Evolutionary conservation across 2,329 filamentous ascomycete species (phyloP).

Genomic region (Teratosphaeria epicoccoides): DNA sequence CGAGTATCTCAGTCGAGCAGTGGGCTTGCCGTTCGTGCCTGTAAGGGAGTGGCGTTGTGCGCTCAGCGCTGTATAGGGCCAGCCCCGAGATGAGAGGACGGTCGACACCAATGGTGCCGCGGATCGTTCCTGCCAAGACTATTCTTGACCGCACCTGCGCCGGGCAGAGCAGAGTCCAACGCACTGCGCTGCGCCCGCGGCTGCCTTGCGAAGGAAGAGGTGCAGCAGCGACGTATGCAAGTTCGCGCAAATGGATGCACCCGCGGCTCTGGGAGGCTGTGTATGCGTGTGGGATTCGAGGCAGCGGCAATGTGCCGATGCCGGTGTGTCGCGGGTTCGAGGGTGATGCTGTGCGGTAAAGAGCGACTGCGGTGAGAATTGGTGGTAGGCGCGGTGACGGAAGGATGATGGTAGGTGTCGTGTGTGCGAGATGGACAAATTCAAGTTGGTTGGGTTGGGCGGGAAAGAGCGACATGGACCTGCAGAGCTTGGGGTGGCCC

Average conservation of each 20-base stretch:
- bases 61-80: slow-evolving; percentile 2
- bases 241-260: neutral
- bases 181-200: slow-evolving; percentile 1
- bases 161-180: neutral
- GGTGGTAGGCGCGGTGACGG: neutral
- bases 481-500: neutral
- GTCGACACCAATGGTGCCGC: neutral
- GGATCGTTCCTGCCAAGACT: neutral
- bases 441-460: neutral
- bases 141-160: slow-evolving; percentile 1
- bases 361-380: slow-evolving; percentile 8
- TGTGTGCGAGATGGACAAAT: neutral
- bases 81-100: neutral
- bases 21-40: neutral
- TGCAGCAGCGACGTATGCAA: slow-evolving; percentile 1
- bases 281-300: slow-evolving; percentile 1
- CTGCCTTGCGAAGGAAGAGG: neutral
- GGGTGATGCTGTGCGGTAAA: slow-evolving; percentile 2
- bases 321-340: neutral
- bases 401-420: neutral
- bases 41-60: neutral
- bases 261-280: slow-evolving; percentile 1
- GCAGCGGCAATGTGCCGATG: slow-evolving; percentile 1
- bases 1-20: neutral
- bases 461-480: neutral